Percentiles rank a stretch among this genome's conserved stretches.
These are phyloP conservation scores for Periconia sp. DNA, from an alignment of 2,329 filamentous ascomycete species.

Conservation along the genomic window DNA sequence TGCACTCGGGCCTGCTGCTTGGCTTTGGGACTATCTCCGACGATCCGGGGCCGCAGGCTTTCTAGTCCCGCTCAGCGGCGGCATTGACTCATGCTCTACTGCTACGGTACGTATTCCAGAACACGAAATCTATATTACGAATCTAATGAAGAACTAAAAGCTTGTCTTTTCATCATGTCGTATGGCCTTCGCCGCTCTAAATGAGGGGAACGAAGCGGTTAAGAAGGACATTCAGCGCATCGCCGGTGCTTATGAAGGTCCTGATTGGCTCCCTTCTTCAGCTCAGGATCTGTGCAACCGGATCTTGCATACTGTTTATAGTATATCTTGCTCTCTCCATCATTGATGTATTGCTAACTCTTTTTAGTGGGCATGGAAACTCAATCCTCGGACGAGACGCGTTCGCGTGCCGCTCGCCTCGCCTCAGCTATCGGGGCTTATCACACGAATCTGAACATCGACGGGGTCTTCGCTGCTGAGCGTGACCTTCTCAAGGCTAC, in stretches of 20 bases:
- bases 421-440: conserved; percentile 69
- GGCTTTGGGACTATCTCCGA: conserved; percentile 69
- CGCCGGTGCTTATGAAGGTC: conserved; percentile 54
- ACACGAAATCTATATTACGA: too few species aligned
- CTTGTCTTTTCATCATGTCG: conserved; percentile 61
- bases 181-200: conserved; percentile 60
- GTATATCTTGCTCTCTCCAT: too few species aligned
- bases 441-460: conserved; percentile 77
- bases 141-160: too few species aligned
- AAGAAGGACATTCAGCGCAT: conserved; percentile 61
- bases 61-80: conserved; percentile 64
- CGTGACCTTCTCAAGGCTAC: conserved; percentile 42
- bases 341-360: too few species aligned
- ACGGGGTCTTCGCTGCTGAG: conserved; percentile 58
- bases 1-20: conserved; percentile 67
- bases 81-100: conserved; percentile 66
- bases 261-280: conserved; percentile 59
- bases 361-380: conserved; percentile 68
- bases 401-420: conserved; percentile 68
- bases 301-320: conserved; percentile 61
- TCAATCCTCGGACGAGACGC: conserved; percentile 70
- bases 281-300: conserved; percentile 65
- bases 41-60: conserved; percentile 61
- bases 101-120: too few species aligned
- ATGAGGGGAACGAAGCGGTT: conserved; percentile 60